Evolutionary conservation across 805 yeast genomes (phyloP).

Genomic region (Tetrapisispora pingtungensis): DNA sequence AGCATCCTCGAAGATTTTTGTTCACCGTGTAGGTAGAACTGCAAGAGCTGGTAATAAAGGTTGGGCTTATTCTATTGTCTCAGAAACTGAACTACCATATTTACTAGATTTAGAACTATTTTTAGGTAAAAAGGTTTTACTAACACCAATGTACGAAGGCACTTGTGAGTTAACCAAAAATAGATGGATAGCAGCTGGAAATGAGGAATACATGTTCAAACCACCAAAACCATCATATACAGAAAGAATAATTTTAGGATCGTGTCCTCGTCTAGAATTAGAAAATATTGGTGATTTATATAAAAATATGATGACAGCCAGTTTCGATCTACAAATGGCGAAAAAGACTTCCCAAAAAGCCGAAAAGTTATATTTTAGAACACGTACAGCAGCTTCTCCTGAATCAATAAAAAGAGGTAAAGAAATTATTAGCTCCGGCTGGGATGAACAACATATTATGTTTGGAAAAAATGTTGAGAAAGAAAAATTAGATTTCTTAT

Average conservation of each 20-base stretch:
- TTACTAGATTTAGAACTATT: slow-evolving; percentile 83
- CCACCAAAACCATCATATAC: slow-evolving; percentile 63
- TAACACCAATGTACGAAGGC: slow-evolving; percentile 61
- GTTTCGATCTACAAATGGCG: slow-evolving; percentile 58
- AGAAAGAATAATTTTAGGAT: slow-evolving; percentile 71
- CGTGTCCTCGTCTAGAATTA: slow-evolving; percentile 61
- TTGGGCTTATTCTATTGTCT: slow-evolving; percentile 89
- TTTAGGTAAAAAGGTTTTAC: slow-evolving; percentile 68
- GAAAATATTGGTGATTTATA: slow-evolving; percentile 68
- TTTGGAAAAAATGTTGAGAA: slow-evolving; percentile 69
- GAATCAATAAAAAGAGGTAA: slow-evolving; percentile 82
- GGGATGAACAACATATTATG: slow-evolving; percentile 82
- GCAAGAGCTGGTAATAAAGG: slow-evolving; percentile 98
- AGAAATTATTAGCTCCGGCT: slow-evolving; percentile 62
- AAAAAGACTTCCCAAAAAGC: slow-evolving; percentile 74
- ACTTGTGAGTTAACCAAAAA: slow-evolving; percentile 43
- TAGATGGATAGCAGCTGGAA: slow-evolving; percentile 34
- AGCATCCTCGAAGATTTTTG: slow-evolving; percentile 82
- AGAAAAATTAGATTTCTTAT: slow-evolving; percentile 64
- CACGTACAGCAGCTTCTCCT: slow-evolving; percentile 75
- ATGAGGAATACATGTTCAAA: slow-evolving; percentile 28
- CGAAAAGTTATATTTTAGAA: slow-evolving; percentile 75
- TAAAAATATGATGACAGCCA: slow-evolving; percentile 46
- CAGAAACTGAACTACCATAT: slow-evolving; percentile 82
- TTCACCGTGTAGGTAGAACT: slow-evolving; percentile 98